These are phyloP conservation scores for Cronartium quercuum DNA, from an alignment of 1,284 basidiomycete genomes.

Conservation along the genomic window DNA sequence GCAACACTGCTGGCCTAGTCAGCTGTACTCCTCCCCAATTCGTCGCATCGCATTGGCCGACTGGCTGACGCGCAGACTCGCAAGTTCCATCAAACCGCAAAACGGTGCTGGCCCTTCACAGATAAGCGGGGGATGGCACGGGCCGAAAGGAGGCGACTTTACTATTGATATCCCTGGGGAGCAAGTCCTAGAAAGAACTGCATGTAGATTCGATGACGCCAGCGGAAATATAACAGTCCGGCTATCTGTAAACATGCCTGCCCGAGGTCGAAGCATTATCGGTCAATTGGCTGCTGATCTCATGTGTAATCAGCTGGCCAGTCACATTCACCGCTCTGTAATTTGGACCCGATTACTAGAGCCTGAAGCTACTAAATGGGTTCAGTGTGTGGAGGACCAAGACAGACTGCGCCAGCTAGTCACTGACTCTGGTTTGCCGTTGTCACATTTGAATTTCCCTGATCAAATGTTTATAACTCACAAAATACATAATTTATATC, in stretches of 20 bases:
- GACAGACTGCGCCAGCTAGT: slow-evolving; percentile 21
- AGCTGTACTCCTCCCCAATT: slow-evolving; percentile 12
- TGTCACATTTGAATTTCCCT: not conserved
- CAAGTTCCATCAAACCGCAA: not conserved
- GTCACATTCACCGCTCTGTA: slow-evolving; percentile 6
- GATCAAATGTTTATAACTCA: not conserved
- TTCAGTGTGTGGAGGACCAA: slow-evolving; percentile 30
- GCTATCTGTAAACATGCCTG: slow-evolving; percentile 18
- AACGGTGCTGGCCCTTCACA: not conserved
- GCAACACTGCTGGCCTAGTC: slow-evolving; percentile 29
- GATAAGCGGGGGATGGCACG: slow-evolving; percentile 34
- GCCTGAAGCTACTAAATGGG: slow-evolving; percentile 22
- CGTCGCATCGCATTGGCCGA: slow-evolving; percentile 28
- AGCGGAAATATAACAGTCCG: slow-evolving; percentile 15
- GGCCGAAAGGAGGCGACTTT: slow-evolving; percentile 29
- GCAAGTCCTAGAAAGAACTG: slow-evolving; percentile 24
- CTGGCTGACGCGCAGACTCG: slow-evolving; percentile 22
- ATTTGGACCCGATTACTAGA: slow-evolving; percentile 17
- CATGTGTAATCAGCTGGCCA: slow-evolving; percentile 12
- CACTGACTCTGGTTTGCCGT: slow-evolving; percentile 16
- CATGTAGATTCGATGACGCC: slow-evolving; percentile 14
- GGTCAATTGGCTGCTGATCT: slow-evolving; percentile 21
- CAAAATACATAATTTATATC: not conserved
- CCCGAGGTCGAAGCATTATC: slow-evolving; percentile 25
- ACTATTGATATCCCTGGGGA: slow-evolving; percentile 19